A percentile compares a stretch with the other conserved stretches of the same genome.
These are phyloP conservation scores for Marasmius sp. DNA, from an alignment of 1,284 basidiomycete genomes.

Conservation along the genomic window DNA sequence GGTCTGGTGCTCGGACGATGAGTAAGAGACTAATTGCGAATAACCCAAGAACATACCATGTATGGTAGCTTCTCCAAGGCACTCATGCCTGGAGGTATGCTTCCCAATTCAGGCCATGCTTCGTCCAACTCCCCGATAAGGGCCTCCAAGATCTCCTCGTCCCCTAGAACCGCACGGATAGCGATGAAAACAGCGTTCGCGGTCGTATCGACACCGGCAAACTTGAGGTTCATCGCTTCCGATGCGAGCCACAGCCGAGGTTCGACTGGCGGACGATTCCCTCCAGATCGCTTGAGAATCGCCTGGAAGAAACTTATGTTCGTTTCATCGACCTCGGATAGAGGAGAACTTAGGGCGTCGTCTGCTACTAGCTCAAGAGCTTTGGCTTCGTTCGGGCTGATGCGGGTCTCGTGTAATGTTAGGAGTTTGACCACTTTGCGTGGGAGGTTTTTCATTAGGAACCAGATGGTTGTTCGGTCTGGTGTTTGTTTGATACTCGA, in stretches of 20 bases:
- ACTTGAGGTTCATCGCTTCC: neutral
- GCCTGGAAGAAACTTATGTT: neutral
- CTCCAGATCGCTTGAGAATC: neutral
- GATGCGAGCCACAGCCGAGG: neutral
- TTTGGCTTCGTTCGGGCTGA: neutral
- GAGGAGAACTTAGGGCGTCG: neutral
- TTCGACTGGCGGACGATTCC: neutral
- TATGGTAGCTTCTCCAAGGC: constrained; percentile 5
- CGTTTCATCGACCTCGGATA: neutral
- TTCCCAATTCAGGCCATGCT: neutral
- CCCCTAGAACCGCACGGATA: neutral
- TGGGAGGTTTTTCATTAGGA: neutral
- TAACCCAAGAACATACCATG: neutral
- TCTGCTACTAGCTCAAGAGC: neutral
- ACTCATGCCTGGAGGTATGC: neutral
- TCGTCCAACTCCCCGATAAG: neutral
- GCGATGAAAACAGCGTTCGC: neutral
- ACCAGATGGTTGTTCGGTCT: neutral
- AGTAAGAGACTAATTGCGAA: neutral
- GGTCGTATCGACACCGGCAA: neutral
- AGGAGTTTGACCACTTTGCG: neutral
- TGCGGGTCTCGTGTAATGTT: neutral
- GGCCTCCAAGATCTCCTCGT: neutral
- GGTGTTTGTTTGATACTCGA: neutral
- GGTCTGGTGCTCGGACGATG: neutral